Evolutionary conservation across 1,139 yeast species (phyloP), one percentile per base, ranked within the genome.

Genomic region (Kluyveromyces marxianus): DNA sequence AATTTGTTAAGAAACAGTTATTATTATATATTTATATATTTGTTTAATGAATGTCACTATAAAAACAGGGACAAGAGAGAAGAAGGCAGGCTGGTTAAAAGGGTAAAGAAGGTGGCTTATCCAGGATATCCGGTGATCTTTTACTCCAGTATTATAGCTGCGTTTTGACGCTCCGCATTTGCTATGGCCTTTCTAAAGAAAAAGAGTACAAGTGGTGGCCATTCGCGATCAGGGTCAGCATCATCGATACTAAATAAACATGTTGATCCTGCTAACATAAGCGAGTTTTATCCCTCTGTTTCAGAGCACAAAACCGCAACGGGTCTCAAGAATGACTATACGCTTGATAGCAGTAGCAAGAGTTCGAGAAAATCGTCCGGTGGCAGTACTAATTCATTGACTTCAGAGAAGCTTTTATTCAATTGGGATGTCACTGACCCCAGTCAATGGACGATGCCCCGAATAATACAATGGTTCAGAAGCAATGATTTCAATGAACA

Each of bases 391-490:
- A 56, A 54, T 36, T 56, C 54, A 25, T 42, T 58, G 29, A 53
- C 62, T 4, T 52, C 54, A 32, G 62, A 58, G 56, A 56, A 63
- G 54, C 47, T 63, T 52, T 37, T 68, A 51, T 51, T 67, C n/a
- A 64, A 71, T 3, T 69, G 74, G 73, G 68, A 68, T 42, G 70
- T 70, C 0, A 64, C 69, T 10, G 64, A 63, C 40, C 73, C 77
- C 0, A 68, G 66, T 2, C 78, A 75, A 47, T 88, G 97, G 97
- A 77, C 83, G 4, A 69, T 77, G 54, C 77, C 74, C 14, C 71
- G 84, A 46, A 94, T 88, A 0, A 49, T 74, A 0, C 62, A 67
- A 40, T 89, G 96, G 95, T 70, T 89, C 29, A 82, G 76, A 14
- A 56, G 63, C 25, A 75, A 88, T 59, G 74, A 76, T 32, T 89